Evolutionary conservation across 345 rosid genomes (phyloP), one percentile per base, ranked within the genome.

Genomic region (Eucalyptus sp.): DNA sequence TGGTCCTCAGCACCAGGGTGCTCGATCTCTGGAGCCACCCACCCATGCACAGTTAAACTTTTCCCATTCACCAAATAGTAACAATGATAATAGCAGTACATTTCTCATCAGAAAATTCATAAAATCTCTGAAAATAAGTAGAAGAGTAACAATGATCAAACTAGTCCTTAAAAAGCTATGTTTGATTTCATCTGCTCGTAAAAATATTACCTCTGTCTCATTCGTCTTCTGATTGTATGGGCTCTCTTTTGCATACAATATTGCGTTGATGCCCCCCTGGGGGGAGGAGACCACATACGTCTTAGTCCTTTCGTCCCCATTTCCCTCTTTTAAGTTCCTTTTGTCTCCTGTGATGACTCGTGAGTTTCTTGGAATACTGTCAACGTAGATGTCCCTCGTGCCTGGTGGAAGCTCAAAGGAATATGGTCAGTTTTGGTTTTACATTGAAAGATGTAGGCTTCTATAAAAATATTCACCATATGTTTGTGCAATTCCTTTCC

Each of bases 1-100:
- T 90, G 50, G 80, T 90, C 64, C 87, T 91, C 44, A 94, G 91
- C 87, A 89, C 52, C 33, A 44, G 31, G 31, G 86, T 84, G 10
- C 48, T 81, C 8, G 86, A 41, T 46, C 86, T 29, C 71, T 62
- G 71, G 37, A 62, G 37, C 71, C 17, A 62, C 17, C 71, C 33
- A 62, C 71, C 71, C 33, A 62, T 29, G 71, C 71, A 62, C 71
- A 14, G 15, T 62, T 13, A 62, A 62, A 29, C 33, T 62, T 62
- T 62, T 29, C 33, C n/a, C 15, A 8, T 62, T 62, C 17, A 62
- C 17, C 33, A 62, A 4, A 13, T 27, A 62, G 31, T 62, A 62
- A 62, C 7, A n/a, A 62, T 29, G 71, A 62, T 29, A 62, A 62
- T 62, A 62, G 33, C 33, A 29, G 33, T 62, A 62, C 17, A 29